Conservation (phyloP, 345 rosid genomes). For the Eucalyptus sp. region DNA sequence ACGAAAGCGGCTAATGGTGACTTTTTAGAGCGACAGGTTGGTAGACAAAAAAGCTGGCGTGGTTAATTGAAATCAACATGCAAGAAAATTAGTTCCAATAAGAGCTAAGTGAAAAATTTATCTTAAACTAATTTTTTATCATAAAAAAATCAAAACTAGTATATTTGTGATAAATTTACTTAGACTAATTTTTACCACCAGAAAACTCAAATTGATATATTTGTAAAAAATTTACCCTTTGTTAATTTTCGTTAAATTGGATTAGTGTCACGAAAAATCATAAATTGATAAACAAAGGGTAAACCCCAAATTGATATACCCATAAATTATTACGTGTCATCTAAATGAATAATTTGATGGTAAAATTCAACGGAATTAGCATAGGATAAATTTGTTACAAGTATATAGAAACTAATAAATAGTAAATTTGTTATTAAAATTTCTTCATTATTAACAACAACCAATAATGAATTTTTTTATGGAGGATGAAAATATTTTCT, state of each 20-base stretch:
- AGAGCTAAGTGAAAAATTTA: background rate
- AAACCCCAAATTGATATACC: rapidly evolving
- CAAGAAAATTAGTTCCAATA: background rate
- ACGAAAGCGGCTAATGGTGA: background rate
- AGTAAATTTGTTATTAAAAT: too few species aligned
- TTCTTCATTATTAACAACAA: background rate
- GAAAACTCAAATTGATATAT: too few species aligned
- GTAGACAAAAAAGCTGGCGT: background rate
- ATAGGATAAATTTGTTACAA: rapidly evolving
- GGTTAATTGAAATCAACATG: background rate
- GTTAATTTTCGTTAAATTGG: too few species aligned
- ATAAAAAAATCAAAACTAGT: too few species aligned
- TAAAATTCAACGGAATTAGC: rapidly evolving
- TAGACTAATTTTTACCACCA: rapidly evolving
- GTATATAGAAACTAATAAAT: too few species aligned
- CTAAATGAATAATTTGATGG: rapidly evolving
- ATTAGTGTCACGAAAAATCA: too few species aligned
- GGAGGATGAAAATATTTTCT: rapidly evolving
- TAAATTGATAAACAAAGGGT: too few species aligned
- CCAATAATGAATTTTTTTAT: too few species aligned
- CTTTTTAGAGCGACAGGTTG: background rate
- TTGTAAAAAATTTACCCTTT: too few species aligned
- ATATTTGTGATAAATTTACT: rapidly evolving
- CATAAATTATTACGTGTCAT: rapidly evolving
- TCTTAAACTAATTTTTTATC: too few species aligned